A percentile compares a stretch with the other conserved stretches of the same genome.
Evolutionary conservation across 805 yeast genomes (phyloP).

Genomic region (Cyberlindnera euphorbiae): DNA sequence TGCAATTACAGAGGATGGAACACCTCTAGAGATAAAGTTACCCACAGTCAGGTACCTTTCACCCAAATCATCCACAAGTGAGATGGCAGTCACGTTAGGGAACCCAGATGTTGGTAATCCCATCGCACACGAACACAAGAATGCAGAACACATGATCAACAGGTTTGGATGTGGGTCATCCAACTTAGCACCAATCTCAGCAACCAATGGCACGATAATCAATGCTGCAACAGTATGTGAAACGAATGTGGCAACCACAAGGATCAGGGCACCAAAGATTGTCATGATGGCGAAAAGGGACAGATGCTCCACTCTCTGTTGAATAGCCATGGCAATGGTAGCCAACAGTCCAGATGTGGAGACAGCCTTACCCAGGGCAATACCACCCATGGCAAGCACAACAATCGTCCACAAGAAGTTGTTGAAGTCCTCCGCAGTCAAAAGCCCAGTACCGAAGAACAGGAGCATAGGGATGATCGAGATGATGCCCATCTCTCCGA

Average conservation of each 20-base stretch:
- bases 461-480: constrained; percentile 86
- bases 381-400: constrained; percentile 95
- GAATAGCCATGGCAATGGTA: constrained; percentile 71
- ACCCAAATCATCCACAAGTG: constrained; percentile 90
- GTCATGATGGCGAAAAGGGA: constrained; percentile 69
- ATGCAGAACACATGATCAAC: constrained; percentile 58
- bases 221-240: constrained; percentile 97
- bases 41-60: constrained; percentile 83
- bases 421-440: constrained; percentile 87
- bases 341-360: constrained; percentile 82
- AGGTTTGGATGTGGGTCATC: constrained; percentile 80
- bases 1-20: constrained; percentile 77
- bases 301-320: constrained; percentile 56
- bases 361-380: constrained; percentile 92
- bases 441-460: constrained; percentile 87
- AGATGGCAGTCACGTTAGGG: constrained; percentile 96
- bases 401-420: constrained; percentile 97
- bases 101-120: constrained; percentile 96
- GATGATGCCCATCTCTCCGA: constrained; percentile 97
- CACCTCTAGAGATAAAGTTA: constrained; percentile 85
- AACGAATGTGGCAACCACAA: constrained; percentile 88
- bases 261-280: constrained; percentile 75
- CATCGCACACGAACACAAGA: constrained; percentile 92
- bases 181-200: constrained; percentile 77
- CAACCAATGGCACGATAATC: constrained; percentile 84